Base-by-base conservation (phyloP, 2,329 filamentous ascomycete genomes). In the Aspergillus puulaauensis region DNA sequence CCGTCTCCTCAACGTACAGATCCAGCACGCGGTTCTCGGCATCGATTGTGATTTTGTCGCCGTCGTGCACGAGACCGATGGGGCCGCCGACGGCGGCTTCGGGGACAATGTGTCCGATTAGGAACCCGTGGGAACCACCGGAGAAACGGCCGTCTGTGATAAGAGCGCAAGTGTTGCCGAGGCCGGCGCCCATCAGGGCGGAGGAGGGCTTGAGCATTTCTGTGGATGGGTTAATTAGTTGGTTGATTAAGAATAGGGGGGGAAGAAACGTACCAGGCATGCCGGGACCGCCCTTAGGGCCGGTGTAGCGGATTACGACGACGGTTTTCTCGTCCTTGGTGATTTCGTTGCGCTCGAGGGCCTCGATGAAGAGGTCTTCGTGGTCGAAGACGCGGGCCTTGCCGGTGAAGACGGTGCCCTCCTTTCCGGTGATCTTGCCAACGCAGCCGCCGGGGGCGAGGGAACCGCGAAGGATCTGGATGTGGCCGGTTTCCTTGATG, bases 71-170 rank as follows among this genome's bases (percentile, higher is more conserved):
- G 11, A 96, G 82, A 14, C 85, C 91, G 61, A 96, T 95, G 2
- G 91, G 91, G 0, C 91, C 91, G 50, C 91, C 91, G 64, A 90
- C 90, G 70, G 90, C 88, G 8, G 91, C 91, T 77, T 96, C 91
- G 24, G 91, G 91, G 41, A 93, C 90, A 61, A 96, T 89, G 76
- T 95, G 90, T 1, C 90, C 90, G 68, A 95, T 93, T 65, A 95
- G 79, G 83, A 95, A 95, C 40, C 90, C 90, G 82, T 95, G 90
- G 61, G 85, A 89, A 52, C 90, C 91, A 57, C 91, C 91, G 8
- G 73, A 76, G 70, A 76, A 77, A 49, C 75, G 72, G 23, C 88
- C 88, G 66, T 91, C 88, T 1, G 88, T 91, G 73, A 91, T 87
- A 39, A 91, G 78, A 3, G 88, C 88, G 21, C 88, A 84, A 61